These are phyloP conservation scores for Logfia minima DNA, from an alignment of 129 eudicot species.

Conservation along the genomic window DNA sequence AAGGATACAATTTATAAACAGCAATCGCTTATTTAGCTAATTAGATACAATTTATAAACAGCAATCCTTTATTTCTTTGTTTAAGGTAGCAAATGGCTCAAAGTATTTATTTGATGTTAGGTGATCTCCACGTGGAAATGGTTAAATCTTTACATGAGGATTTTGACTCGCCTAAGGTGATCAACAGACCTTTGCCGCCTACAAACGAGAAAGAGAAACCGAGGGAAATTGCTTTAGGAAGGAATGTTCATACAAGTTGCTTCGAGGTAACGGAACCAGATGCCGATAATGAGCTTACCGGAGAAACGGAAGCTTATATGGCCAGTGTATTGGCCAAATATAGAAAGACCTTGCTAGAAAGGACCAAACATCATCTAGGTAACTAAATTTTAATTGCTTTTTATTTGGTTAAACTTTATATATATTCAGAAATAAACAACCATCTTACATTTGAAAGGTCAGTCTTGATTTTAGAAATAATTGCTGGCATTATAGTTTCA, in stretches of 20 bases:
- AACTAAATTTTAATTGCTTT: neutral
- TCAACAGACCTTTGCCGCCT: constrained; percentile 45
- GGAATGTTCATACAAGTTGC: constrained; percentile 76
- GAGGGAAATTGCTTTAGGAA: constrained; percentile 78
- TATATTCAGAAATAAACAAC: too few relatives aligned
- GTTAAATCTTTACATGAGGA: constrained; percentile 35
- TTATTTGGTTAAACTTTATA: too few relatives aligned
- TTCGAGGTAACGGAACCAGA: constrained; percentile 85
- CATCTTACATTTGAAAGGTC: too few relatives aligned
- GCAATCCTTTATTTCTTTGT: too few relatives aligned
- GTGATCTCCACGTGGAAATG: constrained; percentile 25
- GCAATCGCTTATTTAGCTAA: too few relatives aligned
- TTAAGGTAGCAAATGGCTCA: constrained; percentile 31
- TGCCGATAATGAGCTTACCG: constrained; percentile 81
- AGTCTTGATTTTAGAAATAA: too few relatives aligned
- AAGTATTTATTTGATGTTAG: constrained; percentile 35
- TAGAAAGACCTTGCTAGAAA: constrained; percentile 63
- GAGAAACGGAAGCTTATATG: constrained; percentile 91
- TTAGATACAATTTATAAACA: too few relatives aligned
- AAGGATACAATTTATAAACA: too few relatives aligned
- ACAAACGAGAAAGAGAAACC: constrained; percentile 35
- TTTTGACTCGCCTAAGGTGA: constrained; percentile 51
- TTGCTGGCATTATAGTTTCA: too few relatives aligned
- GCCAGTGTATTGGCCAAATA: constrained; percentile 88
- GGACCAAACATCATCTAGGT: constrained; percentile 96